These are phyloP conservation scores for Phytophthora agathidicida DNA, from an alignment of 352 stramenopile genomes.

Conservation along the genomic window DNA sequence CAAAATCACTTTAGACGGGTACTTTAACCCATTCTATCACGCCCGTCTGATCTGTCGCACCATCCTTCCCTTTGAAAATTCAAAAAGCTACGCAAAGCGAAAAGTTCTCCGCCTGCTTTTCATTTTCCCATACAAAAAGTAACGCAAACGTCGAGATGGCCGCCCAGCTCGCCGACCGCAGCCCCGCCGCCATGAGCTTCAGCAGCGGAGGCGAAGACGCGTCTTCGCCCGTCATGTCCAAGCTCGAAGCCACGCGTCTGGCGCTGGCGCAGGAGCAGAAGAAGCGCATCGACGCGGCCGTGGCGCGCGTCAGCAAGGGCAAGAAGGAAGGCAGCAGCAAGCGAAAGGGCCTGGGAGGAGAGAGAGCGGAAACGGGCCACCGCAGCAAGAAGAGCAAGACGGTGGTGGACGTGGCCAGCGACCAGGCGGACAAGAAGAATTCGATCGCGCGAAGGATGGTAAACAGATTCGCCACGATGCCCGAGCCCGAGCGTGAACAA, in stretches of 20 bases:
- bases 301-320: constrained; percentile 55
- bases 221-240: constrained; percentile 69
- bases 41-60: background rate
- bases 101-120: constrained; percentile 28
- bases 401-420: constrained; percentile 33
- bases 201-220: constrained; percentile 46
- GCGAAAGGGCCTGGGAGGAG: constrained; percentile 60
- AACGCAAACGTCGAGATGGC: constrained; percentile 45
- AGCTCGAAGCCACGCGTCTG: constrained; percentile 71
- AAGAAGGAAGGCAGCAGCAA: constrained; percentile 70
- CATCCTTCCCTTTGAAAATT: constrained; percentile 34
- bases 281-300: constrained; percentile 66
- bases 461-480: constrained; percentile 42
- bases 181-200: constrained; percentile 36
- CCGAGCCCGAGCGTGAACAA: constrained; percentile 44
- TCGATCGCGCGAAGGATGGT: constrained; percentile 51
- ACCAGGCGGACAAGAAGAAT: constrained; percentile 39
- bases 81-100: constrained; percentile 21
- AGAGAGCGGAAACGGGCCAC: constrained; percentile 45
- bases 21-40: background rate
- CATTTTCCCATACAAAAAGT: constrained; percentile 25
- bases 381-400: constrained; percentile 58
- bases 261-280: constrained; percentile 69
- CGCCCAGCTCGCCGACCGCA: constrained; percentile 60
- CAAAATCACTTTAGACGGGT: background rate